Percentiles rank a stretch among this genome's conserved stretches.
phyloP scores from a whole-genome alignment of 2,329 filamentous ascomycete species.

The Cladosporium sp. region DNA sequence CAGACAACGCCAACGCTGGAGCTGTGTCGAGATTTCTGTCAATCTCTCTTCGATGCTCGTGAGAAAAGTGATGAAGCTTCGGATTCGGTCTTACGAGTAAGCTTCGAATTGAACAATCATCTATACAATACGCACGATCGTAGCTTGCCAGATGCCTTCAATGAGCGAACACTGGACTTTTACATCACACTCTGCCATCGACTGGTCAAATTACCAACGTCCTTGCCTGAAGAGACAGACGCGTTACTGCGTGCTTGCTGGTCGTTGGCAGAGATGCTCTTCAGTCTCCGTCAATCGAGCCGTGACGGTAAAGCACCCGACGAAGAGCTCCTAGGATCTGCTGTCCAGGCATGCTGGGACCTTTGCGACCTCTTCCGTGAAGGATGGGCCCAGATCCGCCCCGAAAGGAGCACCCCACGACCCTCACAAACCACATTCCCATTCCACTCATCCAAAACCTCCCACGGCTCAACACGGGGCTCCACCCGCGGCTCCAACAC shows the following conservation, averaged over 20 bases:
- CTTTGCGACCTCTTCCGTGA: slow-evolving; percentile 89
- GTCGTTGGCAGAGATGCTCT: slow-evolving; percentile 87
- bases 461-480: slow-evolving; percentile 18
- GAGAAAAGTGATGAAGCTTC: slow-evolving; percentile 71
- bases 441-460: slow-evolving; percentile 10
- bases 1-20: slow-evolving; percentile 74
- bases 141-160: slow-evolving; percentile 77
- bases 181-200: slow-evolving; percentile 92
- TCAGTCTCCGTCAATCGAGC: slow-evolving; percentile 78
- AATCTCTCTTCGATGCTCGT: slow-evolving; percentile 82
- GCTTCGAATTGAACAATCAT: slow-evolving; percentile 93
- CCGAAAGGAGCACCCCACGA: slow-evolving; percentile 78
- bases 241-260: slow-evolving; percentile 81
- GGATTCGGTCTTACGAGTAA: slow-evolving; percentile 85
- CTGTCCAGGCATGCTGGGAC: slow-evolving; percentile 92
- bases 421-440: slow-evolving; percentile 75
- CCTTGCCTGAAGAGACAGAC: slow-evolving; percentile 76
- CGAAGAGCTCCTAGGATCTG: slow-evolving; percentile 79
- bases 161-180: slow-evolving; percentile 86
- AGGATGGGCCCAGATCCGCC: slow-evolving; percentile 83
- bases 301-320: slow-evolving; percentile 69
- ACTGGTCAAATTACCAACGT: slow-evolving; percentile 88
- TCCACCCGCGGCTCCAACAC: slow-evolving; percentile 17
- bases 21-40: slow-evolving; percentile 86
- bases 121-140: slow-evolving; percentile 89